These are phyloP conservation scores for Plectosphaerella plurivora DNA, from an alignment of 2,329 filamentous ascomycete genomes.

Conservation along the genomic window DNA sequence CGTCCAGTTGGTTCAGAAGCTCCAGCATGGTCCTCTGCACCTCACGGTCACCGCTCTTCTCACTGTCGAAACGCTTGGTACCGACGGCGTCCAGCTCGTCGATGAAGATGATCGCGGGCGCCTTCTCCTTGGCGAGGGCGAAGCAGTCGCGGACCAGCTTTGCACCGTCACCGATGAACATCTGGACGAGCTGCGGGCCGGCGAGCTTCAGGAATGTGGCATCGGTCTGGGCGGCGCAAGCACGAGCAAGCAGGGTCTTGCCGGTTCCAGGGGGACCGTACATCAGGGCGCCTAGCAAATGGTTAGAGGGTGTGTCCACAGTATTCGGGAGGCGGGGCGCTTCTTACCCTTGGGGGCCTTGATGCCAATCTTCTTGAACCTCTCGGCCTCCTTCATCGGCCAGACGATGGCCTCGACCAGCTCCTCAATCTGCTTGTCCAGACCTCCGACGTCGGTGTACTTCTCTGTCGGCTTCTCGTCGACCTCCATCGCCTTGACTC, in stretches of 20 bases:
- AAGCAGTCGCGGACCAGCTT: constrained; percentile 98
- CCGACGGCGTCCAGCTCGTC: constrained; percentile 98
- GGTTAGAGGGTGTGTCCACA: neutral
- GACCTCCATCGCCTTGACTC: constrained; percentile 99
- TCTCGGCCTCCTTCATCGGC: constrained; percentile 99
- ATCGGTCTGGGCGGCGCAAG: constrained; percentile 95
- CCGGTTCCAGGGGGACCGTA: constrained; percentile 90
- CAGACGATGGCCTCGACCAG: constrained; percentile 97
- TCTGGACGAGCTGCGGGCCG: constrained; percentile 95
- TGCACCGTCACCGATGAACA: constrained; percentile 98
- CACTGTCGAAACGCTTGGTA: constrained; percentile 97
- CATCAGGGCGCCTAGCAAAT: constrained; percentile 81
- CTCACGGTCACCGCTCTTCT: constrained; percentile 96
- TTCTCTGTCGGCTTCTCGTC: constrained; percentile 99
- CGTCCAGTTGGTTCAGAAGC: constrained; percentile 95
- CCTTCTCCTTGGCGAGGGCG: constrained; percentile 96
- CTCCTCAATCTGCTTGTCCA: constrained; percentile 99
- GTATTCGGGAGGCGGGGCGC: neutral
- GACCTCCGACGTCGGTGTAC: constrained; percentile 93
- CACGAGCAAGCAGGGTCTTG: constrained; percentile 88
- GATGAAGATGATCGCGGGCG: constrained; percentile 98
- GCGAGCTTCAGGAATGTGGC: constrained; percentile 98
- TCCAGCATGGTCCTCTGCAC: constrained; percentile 99
- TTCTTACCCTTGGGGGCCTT: constrained; percentile 92
- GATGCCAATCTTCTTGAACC: constrained; percentile 99